Conservation (phyloP, 1,139 yeast genomes). For the Nakaseomyces kungkrabaensis region DNA sequence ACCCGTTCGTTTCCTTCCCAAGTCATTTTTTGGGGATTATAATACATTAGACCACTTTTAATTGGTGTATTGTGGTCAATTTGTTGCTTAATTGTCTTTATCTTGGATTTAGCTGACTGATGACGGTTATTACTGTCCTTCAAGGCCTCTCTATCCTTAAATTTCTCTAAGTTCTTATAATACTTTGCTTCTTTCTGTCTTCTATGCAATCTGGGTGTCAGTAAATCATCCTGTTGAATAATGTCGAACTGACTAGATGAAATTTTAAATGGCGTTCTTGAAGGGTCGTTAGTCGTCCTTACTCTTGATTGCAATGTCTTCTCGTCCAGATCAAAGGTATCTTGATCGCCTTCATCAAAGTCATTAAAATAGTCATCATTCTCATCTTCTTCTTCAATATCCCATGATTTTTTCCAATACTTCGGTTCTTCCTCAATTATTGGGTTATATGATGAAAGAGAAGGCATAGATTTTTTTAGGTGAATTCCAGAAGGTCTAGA, state of each 20-base stretch:
- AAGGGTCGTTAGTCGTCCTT: not conserved
- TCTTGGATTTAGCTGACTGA: conserved; percentile 15
- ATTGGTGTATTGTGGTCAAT: conserved; percentile 29
- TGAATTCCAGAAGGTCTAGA: conserved; percentile 10
- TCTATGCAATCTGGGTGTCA: conserved; percentile 24
- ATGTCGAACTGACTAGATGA: conserved; percentile 25
- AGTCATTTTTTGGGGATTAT: conserved; percentile 38
- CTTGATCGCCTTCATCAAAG: conserved; percentile 3
- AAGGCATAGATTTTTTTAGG: conserved; percentile 25
- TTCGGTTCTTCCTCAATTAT: conserved; percentile 13
- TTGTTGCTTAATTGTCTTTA: conserved; percentile 27
- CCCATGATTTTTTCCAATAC: conserved; percentile 1
- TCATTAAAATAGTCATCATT: not conserved
- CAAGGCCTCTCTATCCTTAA: conserved; percentile 13
- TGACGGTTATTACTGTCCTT: conserved; percentile 2
- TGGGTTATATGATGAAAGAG: conserved; percentile 12
- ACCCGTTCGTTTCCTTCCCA: conserved; percentile 59
- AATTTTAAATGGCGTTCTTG: conserved; percentile 10
- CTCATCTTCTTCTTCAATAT: conserved; percentile 9
- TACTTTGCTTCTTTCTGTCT: conserved; percentile 17
- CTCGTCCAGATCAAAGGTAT: not conserved
- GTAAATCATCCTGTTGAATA: conserved; percentile 18
- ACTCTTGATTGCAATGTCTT: conserved; percentile 1
- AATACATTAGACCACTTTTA: conserved; percentile 37
- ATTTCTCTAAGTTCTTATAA: conserved; percentile 16